A percentile compares a stretch with the other conserved stretches of the same genome.
phyloP scores from a whole-genome alignment of 768 basidiomycete genomes.

The Mycena chlorophos region DNA sequence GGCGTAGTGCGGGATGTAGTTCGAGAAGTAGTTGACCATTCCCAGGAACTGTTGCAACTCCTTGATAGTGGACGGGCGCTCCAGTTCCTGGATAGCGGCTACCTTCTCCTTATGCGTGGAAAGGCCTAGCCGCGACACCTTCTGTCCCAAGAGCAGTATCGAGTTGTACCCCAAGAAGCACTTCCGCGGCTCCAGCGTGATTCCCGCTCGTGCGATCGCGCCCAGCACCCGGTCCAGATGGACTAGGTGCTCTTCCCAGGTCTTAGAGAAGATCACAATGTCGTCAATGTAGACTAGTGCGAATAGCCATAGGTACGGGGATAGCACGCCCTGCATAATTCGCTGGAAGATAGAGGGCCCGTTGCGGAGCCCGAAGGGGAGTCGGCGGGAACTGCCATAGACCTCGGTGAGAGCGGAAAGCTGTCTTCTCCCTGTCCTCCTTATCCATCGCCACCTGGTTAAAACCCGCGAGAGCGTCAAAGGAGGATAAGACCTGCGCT shows the following conservation, averaged over 20 bases:
- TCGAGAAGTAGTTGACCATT: conserved; percentile 39
- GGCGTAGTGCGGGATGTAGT: conserved; percentile 36
- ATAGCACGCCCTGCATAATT: conserved; percentile 39
- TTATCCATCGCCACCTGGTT: conserved; percentile 35
- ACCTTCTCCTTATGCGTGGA: conserved; percentile 41
- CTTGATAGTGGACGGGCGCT: conserved; percentile 25
- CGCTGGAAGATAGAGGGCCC: conserved; percentile 42
- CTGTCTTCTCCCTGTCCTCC: conserved; percentile 33
- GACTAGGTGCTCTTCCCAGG: conserved; percentile 30
- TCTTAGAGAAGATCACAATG: conserved; percentile 35
- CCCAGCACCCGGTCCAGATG: conserved; percentile 33
- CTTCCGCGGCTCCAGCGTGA: conserved; percentile 37
- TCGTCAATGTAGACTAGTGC: conserved; percentile 44
- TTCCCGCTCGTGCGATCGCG: conserved; percentile 27
- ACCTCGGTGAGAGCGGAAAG: conserved; percentile 41
- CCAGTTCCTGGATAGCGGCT: conserved; percentile 31
- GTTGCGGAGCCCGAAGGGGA: conserved; percentile 41
- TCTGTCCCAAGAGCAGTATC: conserved; percentile 38
- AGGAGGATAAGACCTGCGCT: conserved; percentile 30
- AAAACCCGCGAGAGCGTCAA: conserved; percentile 41
- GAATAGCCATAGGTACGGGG: conserved; percentile 40
- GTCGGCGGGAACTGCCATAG: conserved; percentile 41
- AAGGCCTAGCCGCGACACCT: conserved; percentile 37
- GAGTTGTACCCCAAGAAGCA: conserved; percentile 36
- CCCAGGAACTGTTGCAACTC: conserved; percentile 37